Base-by-base conservation (phyloP, 805 yeast genomes). In the Phaffomyces antillensis region DNA sequence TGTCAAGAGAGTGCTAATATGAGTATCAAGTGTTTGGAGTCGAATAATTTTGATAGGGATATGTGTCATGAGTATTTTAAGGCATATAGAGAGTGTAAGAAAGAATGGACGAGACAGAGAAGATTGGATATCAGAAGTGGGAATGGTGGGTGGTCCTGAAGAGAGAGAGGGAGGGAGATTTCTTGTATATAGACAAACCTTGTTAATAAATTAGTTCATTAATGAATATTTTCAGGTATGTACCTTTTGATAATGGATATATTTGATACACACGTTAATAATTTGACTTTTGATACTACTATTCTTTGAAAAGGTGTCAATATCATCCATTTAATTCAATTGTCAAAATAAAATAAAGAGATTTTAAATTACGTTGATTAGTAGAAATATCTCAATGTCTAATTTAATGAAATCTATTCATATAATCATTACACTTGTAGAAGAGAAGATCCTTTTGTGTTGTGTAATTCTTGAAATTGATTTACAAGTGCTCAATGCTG, bases 51-150 rank as follows among this genome's bases (percentile, higher is more conserved):
- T 70, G 87, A 77, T 70, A 77, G 72, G 69, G 79, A 71, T 43
- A 73, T 64, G 65, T 88, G 83, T 69, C 77, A 66, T 62, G 95
- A 85, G 47, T 91, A 86, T 59, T 93, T 91, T 62, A 88, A 83
- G 55, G 96, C 97, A 0, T 91, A 91, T 61, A 72, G 91, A 48
- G 99, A 91, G 58, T 91, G 99, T 66, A 84, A 85, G 60, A 81
- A 81, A 57, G 85, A 75, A 49, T 85, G 90, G 90, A 64, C 75
- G 59, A 58, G 48, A 12, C 62, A 67, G 40, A 67, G 73, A 56
- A 63, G 66, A 42, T 48, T 50, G n/a, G 65, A 66, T 45, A 54
- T 62, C 17, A 45, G 59, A 42, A 42, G 34, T 10, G 62, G 60
- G 3, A 50, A 43, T 17, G 59, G 56, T 36, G 59, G 62, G 16